phyloP scores from a whole-genome alignment of 805 yeast species.

The Zygosaccharomyces bisporus region DNA sequence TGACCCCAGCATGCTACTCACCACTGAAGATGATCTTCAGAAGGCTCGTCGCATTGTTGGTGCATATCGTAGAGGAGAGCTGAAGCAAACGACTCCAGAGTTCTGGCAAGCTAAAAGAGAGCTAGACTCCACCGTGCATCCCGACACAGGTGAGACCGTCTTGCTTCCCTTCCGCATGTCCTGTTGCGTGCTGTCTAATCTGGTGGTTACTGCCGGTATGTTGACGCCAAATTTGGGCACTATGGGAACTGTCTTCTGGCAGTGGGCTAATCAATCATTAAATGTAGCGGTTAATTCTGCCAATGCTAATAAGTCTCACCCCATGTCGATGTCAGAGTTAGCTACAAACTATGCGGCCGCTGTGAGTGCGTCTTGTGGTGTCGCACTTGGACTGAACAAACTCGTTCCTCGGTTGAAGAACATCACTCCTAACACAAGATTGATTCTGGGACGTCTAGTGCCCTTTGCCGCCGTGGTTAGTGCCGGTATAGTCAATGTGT shows the following conservation, averaged over 20 bases:
- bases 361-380: conserved; percentile 91
- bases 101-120: conserved; percentile 86
- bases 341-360: conserved; percentile 79
- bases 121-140: conserved; percentile 90
- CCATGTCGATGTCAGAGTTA: conserved; percentile 74
- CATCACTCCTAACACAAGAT: conserved; percentile 63
- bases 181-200: conserved; percentile 84
- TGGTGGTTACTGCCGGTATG: conserved; percentile 97
- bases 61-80: conserved; percentile 68
- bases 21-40: conserved; percentile 59
- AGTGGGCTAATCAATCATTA: conserved; percentile 91
- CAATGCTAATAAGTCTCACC: conserved; percentile 93
- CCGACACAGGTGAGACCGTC: conserved; percentile 94
- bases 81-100: conserved; percentile 64
- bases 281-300: conserved; percentile 97
- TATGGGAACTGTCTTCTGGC: conserved; percentile 94
- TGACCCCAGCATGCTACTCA: conserved; percentile 85
- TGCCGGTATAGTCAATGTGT: conserved; percentile 96
- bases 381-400: conserved; percentile 88
- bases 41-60: conserved; percentile 62
- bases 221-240: conserved; percentile 89
- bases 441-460: conserved; percentile 77
- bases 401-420: conserved; percentile 80
- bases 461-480: conserved; percentile 99
- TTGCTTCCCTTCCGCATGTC: conserved; percentile 96